Conservation (phyloP, 192 early-diverging fungal genomes). For the Podila horticola region DNA sequence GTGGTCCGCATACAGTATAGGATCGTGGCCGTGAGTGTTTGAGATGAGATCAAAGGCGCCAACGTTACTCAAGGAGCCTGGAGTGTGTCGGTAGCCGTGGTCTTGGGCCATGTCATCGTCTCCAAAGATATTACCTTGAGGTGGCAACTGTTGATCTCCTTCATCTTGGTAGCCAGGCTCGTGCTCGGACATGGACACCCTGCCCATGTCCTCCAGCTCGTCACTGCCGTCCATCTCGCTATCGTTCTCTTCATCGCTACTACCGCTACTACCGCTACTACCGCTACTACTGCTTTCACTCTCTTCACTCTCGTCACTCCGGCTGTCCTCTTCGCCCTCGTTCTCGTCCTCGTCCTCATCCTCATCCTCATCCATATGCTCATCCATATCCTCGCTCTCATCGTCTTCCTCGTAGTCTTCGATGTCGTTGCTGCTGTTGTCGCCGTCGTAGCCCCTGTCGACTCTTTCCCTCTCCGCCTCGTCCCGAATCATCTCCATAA, state of each 20-base stretch:
- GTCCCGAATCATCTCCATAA: conserved; percentile 5
- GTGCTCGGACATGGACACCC: background rate
- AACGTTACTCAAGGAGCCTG: too few relatives aligned
- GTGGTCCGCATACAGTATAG: too few relatives aligned
- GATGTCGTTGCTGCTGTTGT: conserved; percentile 2
- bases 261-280: too few relatives aligned
- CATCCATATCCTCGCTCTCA: conserved; percentile 1
- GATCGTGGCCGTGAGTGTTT: too few relatives aligned
- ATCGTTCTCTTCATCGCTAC: background rate
- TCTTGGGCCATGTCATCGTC: too few relatives aligned
- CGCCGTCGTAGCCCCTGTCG: background rate
- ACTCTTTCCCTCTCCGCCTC: conserved; percentile 17
- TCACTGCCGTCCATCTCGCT: background rate
- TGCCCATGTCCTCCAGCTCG: background rate
- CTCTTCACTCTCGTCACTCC: background rate
- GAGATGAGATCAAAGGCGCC: too few relatives aligned
- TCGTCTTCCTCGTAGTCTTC: conserved; percentile 7
- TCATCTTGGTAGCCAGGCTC: too few relatives aligned
- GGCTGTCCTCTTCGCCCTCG: background rate
- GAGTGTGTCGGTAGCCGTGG: too few relatives aligned
- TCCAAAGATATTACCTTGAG: too few relatives aligned
- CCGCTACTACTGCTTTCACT: background rate
- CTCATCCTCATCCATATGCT: conserved; percentile 1
- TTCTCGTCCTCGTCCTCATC: background rate
- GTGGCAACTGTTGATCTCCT: too few relatives aligned